These are phyloP conservation scores for Zygosaccharomyces gambellarensis DNA, from an alignment of 805 yeast species.

Conservation along the genomic window DNA sequence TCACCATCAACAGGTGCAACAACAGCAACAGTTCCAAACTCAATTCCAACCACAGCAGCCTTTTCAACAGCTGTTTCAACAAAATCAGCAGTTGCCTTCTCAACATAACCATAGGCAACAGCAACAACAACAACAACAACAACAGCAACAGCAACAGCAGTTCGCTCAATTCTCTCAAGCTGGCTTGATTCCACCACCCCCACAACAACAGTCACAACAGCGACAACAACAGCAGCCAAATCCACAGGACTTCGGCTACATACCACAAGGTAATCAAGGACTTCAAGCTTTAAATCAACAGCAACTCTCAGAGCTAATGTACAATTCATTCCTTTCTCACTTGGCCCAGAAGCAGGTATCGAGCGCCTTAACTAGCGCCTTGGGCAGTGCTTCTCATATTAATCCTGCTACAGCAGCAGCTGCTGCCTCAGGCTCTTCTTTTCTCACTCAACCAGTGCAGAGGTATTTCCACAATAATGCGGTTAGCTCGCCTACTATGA, in stretches of 20 bases:
- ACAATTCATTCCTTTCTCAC: constrained; percentile 33
- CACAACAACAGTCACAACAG: constrained; percentile 3
- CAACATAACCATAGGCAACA: constrained; percentile 14
- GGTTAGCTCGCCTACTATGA: constrained; percentile 19
- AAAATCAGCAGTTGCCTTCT: constrained; percentile 11
- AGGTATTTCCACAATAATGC: constrained; percentile 27
- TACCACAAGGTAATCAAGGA: constrained; percentile 14
- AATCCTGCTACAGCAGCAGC: constrained; percentile 23
- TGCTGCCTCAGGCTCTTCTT: constrained; percentile 18
- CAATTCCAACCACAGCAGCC: constrained; percentile 4
- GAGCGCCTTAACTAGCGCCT: constrained; percentile 15
- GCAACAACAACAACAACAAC: constrained; percentile 9
- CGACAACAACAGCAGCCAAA: constrained; percentile 6
- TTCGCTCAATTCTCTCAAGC: constrained; percentile 5
- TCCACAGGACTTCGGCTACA: constrained; percentile 22
- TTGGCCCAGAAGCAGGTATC: constrained; percentile 30
- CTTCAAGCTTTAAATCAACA: constrained; percentile 23
- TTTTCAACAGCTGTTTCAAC: constrained; percentile 9
- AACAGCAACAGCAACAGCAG: constrained; percentile 5
- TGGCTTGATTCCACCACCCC: constrained; percentile 2
- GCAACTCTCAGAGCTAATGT: constrained; percentile 34
- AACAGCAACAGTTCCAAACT: constrained; percentile 6
- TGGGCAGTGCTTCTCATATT: constrained; percentile 18
- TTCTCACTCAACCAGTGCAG: constrained; percentile 26
- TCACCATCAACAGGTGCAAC: constrained; percentile 7